Base-by-base conservation (phyloP, 257 asterid genomes). In the Primulina eburnea region DNA sequence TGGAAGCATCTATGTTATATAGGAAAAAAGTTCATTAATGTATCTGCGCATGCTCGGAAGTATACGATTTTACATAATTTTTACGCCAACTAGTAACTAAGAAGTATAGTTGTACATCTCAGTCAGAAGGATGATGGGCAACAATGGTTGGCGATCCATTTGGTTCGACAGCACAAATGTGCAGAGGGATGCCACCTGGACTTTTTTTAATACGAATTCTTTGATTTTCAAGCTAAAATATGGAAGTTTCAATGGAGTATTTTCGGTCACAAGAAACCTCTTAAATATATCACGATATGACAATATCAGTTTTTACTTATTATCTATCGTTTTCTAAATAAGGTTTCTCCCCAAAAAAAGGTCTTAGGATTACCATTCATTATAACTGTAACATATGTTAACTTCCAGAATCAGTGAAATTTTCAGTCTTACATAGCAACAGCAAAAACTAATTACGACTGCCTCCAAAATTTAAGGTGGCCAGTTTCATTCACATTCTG, bases 61-160 rank as follows among this genome's bases (percentile, higher is more conserved):
- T 56, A 16, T 8, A 8, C 29, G 28, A 6, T 30, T 40, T 7
- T 24, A 32, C 53, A 50, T 18, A 50, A 33, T 11, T 29, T 24
- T 53, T 57, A 32, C 7, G 6, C 17, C 43, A 21, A 10, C 63
- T 29, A 21, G 64, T 73, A 14, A 24, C 52, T 62, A 56, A 62
- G 73, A 35, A 53, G 34, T 40, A 60, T 17, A 65, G 64, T 60
- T 58, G 40, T 35, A 35, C 21, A 37, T 69, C 65, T 29, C 28
- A 8, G 8, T 52, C 16, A 38, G 64, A 63, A 43, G 24, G 65
- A 77, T 18, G 67, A 55, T 47, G 52, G 55, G 33, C 33, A 69
- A 47, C 47, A 58, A 73, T 30, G 10, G 20, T 18, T 26, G 34
- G 35, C 8, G 12, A 35, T 30, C 8, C 4, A 7, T n/a, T 50